phyloP scores from a whole-genome alignment of 1,284 basidiomycete species.

The Ceratobasidium sp. region DNA sequence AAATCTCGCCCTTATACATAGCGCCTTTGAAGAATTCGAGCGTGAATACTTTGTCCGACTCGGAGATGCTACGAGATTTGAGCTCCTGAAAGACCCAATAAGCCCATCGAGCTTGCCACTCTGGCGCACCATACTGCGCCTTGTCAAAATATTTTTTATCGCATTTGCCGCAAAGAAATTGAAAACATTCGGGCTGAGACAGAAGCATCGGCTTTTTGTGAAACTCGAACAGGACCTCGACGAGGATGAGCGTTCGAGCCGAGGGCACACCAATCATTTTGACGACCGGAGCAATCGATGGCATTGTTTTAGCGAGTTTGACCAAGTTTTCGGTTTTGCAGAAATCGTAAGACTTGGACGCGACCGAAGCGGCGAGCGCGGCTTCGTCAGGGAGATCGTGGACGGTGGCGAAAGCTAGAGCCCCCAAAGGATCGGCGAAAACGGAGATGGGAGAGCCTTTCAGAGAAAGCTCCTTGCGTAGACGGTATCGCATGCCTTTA shows the following conservation, averaged over 20 bases:
- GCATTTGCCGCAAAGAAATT: not conserved
- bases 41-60: not conserved
- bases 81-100: conserved; percentile 5
- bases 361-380: not conserved
- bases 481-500: not conserved
- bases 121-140: not conserved
- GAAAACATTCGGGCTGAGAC: not conserved
- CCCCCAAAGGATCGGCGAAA: conserved; percentile 1
- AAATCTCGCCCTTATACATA: not conserved
- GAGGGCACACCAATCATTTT: not conserved
- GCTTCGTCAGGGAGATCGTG: conserved; percentile 1
- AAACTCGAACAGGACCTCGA: not conserved
- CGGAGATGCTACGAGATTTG: not conserved
- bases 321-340: not conserved
- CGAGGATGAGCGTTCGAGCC: not conserved
- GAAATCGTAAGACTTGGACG: not conserved
- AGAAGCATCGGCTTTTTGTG: not conserved
- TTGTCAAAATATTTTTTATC: not conserved
- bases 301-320: not conserved
- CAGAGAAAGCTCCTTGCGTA: not conserved
- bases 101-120: conserved; percentile 24
- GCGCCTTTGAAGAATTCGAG: not conserved
- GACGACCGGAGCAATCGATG: not conserved
- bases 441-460: not conserved
- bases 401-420: not conserved